Conservation (phyloP, 805 yeast genomes). For the Barnettozyma botsteinii region DNA sequence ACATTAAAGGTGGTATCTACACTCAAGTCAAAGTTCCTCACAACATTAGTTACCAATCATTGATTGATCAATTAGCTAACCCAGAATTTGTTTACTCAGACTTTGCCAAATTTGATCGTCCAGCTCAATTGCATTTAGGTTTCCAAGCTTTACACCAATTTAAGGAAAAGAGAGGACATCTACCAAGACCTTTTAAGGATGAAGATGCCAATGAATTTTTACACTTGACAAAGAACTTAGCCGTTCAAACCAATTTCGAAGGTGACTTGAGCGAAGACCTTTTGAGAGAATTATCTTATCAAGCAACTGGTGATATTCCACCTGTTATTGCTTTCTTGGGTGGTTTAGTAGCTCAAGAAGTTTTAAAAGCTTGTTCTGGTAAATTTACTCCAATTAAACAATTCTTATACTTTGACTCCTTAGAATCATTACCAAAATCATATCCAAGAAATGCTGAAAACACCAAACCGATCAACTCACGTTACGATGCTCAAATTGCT, state of each 20-base stretch:
- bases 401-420: constrained; percentile 87
- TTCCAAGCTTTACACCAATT: constrained; percentile 85
- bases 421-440: constrained; percentile 77
- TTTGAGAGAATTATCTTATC: constrained; percentile 68
- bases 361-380: constrained; percentile 89
- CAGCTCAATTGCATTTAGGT: constrained; percentile 84
- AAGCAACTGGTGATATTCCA: constrained; percentile 88
- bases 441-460: constrained; percentile 64
- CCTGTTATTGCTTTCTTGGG: constrained; percentile 87
- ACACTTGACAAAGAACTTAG: constrained; percentile 52
- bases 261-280: constrained; percentile 62
- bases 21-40: constrained; percentile 87
- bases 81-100: constrained; percentile 85
- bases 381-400: constrained; percentile 93
- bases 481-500: constrained; percentile 95
- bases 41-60: constrained; percentile 53
- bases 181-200: constrained; percentile 73
- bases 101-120: constrained; percentile 91
- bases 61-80: constrained; percentile 54
- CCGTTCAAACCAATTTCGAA: constrained; percentile 49
- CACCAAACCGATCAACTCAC: constrained; percentile 67
- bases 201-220: constrained; percentile 69
- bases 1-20: constrained; percentile 81
- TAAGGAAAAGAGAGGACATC: constrained; percentile 47
- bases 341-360: constrained; percentile 95